A percentile compares a stretch with the other conserved stretches of the same genome.
These are phyloP conservation scores for Citrullus mucosospermus DNA, from an alignment of 306 rosid genomes.

Conservation along the genomic window DNA sequence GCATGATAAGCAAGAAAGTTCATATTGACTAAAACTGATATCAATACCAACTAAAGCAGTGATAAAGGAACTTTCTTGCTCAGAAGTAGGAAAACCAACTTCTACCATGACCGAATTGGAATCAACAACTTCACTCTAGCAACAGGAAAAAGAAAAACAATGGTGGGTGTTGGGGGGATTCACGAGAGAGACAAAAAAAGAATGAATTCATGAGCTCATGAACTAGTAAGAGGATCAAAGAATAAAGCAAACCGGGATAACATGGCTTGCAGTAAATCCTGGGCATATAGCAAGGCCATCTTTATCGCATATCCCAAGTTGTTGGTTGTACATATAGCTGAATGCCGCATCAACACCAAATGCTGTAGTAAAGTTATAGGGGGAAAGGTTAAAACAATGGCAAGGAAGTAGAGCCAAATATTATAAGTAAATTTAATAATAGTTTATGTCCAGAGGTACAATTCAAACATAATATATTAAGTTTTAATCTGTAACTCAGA, in stretches of 20 bases:
- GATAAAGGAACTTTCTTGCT: background rate
- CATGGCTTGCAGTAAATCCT: conserved; percentile 84
- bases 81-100: background rate
- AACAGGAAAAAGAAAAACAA: no score
- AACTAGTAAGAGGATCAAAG: background rate
- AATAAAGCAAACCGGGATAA: conserved; percentile 70
- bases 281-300: conserved; percentile 95
- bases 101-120: background rate
- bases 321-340: conserved; percentile 85
- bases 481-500: background rate
- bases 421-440: background rate
- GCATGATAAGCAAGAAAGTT: background rate
- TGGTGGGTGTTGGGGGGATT: no score
- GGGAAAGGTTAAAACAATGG: background rate
- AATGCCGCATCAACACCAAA: conserved; percentile 93
- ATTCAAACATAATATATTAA: background rate
- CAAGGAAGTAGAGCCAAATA: background rate
- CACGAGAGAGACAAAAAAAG: background rate
- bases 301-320: conserved; percentile 59
- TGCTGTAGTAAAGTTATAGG: conserved; percentile 41
- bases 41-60: background rate
- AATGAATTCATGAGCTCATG: background rate
- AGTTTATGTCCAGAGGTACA: background rate
- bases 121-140: background rate
- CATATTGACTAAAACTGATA: background rate